phyloP scores from a whole-genome alignment of 805 yeast species.

The Teunomyces panamensis region DNA sequence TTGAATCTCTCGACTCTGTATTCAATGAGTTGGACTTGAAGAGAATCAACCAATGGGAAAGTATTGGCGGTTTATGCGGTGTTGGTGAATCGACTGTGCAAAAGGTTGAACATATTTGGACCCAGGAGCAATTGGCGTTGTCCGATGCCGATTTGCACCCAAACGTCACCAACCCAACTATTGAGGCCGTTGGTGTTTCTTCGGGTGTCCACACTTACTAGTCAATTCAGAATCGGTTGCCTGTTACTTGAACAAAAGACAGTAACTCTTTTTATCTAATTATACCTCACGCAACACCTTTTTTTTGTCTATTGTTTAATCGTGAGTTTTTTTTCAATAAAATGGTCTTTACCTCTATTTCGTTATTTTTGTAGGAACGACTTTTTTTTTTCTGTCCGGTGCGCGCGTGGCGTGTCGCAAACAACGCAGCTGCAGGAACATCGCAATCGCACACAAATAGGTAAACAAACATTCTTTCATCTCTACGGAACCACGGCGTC shows the following conservation, averaged over 20 bases:
- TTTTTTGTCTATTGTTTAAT: background rate
- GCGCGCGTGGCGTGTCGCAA: background rate
- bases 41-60: conserved; percentile 75
- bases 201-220: conserved; percentile 51
- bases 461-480: background rate
- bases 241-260: too few species aligned
- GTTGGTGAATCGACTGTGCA: conserved; percentile 61
- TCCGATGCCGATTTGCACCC: conserved; percentile 61
- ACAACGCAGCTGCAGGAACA: background rate
- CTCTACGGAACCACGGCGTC: background rate
- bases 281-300: background rate
- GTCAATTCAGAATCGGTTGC: background rate
- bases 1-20: conserved; percentile 76
- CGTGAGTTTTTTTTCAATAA: background rate
- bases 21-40: conserved; percentile 72
- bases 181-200: conserved; percentile 64
- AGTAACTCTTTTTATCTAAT: background rate
- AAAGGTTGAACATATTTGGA: conserved; percentile 75
- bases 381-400: background rate
- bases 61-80: conserved; percentile 85
- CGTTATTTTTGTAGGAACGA: too few species aligned
- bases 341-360: background rate
- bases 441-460: conserved; percentile 1
- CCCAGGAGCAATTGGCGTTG: conserved; percentile 69
- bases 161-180: conserved; percentile 62